phyloP scores from a whole-genome alignment of 2,329 filamentous ascomycete genomes.

The Aspergillus tubingensis region DNA sequence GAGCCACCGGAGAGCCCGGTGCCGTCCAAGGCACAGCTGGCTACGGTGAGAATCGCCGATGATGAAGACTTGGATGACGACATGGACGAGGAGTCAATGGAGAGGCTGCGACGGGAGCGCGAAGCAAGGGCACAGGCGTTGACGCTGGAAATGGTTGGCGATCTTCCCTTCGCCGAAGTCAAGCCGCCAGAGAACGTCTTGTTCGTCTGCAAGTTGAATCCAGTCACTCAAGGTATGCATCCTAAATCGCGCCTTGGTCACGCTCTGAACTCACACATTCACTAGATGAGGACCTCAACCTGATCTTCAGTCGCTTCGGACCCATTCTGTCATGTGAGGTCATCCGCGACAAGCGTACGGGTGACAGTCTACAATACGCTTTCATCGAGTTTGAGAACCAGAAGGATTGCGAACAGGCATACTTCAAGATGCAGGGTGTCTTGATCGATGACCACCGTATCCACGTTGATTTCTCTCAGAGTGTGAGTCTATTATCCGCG shows the following conservation, averaged over 20 bases:
- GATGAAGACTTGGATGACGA: conserved; percentile 80
- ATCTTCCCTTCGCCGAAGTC: conserved; percentile 95
- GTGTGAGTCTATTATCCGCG: conserved; percentile 57
- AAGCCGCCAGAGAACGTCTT: conserved; percentile 96
- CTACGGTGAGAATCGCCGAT: conserved; percentile 87
- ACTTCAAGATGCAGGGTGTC: conserved; percentile 98
- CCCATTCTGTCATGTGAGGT: conserved; percentile 95
- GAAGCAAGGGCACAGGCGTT: conserved; percentile 92
- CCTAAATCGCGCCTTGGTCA: background rate
- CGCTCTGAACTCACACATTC: background rate
- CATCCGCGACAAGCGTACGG: conserved; percentile 89
- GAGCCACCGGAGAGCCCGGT: conserved; percentile 78
- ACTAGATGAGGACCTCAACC: conserved; percentile 81
- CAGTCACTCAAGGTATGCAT: conserved; percentile 71
- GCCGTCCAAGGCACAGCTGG: conserved; percentile 80
- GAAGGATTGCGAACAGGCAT: conserved; percentile 88
- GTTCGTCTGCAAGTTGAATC: conserved; percentile 98
- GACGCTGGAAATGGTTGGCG: conserved; percentile 96
- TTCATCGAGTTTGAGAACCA: conserved; percentile 97
- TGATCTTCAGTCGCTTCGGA: conserved; percentile 96
- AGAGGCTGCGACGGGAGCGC: conserved; percentile 78
- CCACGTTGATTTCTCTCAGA: conserved; percentile 98
- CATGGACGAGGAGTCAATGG: conserved; percentile 76
- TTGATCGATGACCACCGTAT: conserved; percentile 96
- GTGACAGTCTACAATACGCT: conserved; percentile 93